Conservation (phyloP, 768 basidiomycete genomes). For the Tricholoma saponaceum region DNA sequence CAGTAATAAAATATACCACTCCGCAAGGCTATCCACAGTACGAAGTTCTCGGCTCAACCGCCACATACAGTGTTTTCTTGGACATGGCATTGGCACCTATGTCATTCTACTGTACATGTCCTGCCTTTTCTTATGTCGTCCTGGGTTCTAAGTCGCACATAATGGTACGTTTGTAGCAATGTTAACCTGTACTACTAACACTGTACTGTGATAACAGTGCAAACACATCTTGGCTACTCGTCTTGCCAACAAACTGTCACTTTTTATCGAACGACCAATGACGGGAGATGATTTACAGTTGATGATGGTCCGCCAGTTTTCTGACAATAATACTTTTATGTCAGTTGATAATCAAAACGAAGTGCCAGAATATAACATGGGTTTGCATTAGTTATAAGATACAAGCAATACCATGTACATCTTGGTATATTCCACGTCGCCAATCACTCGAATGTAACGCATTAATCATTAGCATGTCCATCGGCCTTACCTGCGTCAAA, state of each 20-base stretch:
- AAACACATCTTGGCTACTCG: slow-evolving; percentile 73
- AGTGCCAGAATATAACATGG: neutral
- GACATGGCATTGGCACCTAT: slow-evolving; percentile 33
- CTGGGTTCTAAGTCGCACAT: slow-evolving; percentile 55
- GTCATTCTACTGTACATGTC: slow-evolving; percentile 69
- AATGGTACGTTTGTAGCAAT: slow-evolving; percentile 43
- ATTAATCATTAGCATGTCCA: neutral
- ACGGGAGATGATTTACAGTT: slow-evolving; percentile 45
- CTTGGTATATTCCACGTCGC: neutral
- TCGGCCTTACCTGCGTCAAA: slow-evolving; percentile 12
- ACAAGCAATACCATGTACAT: neutral
- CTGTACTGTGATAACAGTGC: slow-evolving; percentile 47
- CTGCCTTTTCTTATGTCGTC: slow-evolving; percentile 65
- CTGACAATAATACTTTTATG: slow-evolving; percentile 4
- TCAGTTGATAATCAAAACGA: neutral
- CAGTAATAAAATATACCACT: slow-evolving; percentile 60
- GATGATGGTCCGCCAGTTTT: slow-evolving; percentile 33
- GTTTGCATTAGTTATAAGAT: neutral
- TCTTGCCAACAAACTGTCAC: slow-evolving; percentile 51
- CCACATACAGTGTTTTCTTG: slow-evolving; percentile 56
- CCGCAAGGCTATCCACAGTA: slow-evolving; percentile 58
- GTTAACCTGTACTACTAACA: slow-evolving; percentile 7
- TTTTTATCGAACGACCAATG: slow-evolving; percentile 46
- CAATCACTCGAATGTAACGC: neutral
- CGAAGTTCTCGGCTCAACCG: slow-evolving; percentile 64